Conservation (phyloP, 2,329 filamentous ascomycete genomes). For the Endoconidiophora polonica region DNA sequence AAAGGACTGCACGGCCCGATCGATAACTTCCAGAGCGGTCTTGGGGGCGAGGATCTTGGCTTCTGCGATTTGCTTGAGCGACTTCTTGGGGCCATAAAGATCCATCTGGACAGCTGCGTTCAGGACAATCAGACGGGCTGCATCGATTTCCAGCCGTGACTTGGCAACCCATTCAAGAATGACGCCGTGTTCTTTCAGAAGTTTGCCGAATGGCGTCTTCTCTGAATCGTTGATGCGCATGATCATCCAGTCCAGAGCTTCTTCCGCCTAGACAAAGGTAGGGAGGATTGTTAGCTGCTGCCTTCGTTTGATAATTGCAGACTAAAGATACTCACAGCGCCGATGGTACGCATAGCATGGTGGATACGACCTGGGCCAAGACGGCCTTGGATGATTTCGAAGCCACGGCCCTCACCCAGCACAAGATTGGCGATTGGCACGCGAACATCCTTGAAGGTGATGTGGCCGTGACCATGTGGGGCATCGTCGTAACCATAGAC, state of each 20-base stretch:
- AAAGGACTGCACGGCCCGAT: slow-evolving; percentile 84
- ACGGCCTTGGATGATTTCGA: slow-evolving; percentile 96
- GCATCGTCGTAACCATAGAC: slow-evolving; percentile 97
- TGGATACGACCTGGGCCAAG: slow-evolving; percentile 93
- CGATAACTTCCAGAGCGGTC: slow-evolving; percentile 71
- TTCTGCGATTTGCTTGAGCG: slow-evolving; percentile 83
- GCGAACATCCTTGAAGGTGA: slow-evolving; percentile 77
- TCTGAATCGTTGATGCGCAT: slow-evolving; percentile 80
- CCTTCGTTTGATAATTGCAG: not conserved
- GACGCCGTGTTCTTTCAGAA: slow-evolving; percentile 74
- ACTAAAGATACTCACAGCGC: slow-evolving; percentile 38
- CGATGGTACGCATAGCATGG: slow-evolving; percentile 92
- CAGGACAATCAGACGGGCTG: slow-evolving; percentile 73
- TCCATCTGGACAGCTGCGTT: slow-evolving; percentile 96
- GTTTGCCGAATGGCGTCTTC: slow-evolving; percentile 84
- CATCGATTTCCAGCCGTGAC: slow-evolving; percentile 85
- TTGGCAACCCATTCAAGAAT: slow-evolving; percentile 90
- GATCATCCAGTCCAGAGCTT: slow-evolving; percentile 86
- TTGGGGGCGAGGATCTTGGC: slow-evolving; percentile 84
- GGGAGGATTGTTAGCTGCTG: not conserved
- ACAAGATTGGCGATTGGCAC: slow-evolving; percentile 74
- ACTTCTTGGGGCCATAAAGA: slow-evolving; percentile 69
- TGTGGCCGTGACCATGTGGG: slow-evolving; percentile 92
- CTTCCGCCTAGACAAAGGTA: slow-evolving; percentile 44
- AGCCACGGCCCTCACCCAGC: slow-evolving; percentile 81